Evolutionary conservation across 2,329 filamentous ascomycete species (phyloP), one percentile per base, ranked within the genome.

Genomic region (Colletotrichum navitas): DNA sequence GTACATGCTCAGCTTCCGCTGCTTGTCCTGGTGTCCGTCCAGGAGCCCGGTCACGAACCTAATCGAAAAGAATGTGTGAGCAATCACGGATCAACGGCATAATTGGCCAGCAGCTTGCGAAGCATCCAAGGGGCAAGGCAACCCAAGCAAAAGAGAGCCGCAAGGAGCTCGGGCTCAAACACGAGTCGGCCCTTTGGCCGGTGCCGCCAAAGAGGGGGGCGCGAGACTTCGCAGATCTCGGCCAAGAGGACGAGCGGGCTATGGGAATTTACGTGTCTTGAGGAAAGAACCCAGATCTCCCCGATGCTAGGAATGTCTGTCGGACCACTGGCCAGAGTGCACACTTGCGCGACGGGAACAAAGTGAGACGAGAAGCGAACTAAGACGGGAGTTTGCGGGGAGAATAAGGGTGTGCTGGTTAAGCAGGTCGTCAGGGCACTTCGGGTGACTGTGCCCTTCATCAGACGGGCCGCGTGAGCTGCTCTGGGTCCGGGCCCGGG

Each of bases 41-140:
- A 94, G 85, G 69, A 95, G 88, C 51, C 93, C 93, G 0, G 93
- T 96, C 29, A 95, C 92, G 79, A 96, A 96, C 74, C 91, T 92
- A 72, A 59, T 39, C 18, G 26, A 34, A 21, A 54, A 70, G 52
- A 62, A 26, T 14, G 55, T 52, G 45, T 59, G 39, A 69, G 43
- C 45, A 65, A 54, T 36, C 24, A 32, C 32, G 16, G 26, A 8
- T 41, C 39, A 34, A 32, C 45, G 21, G 24, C 24, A 49, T 63
- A 32, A 63, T 63, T 24, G 39, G 32, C 26, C 36, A 49, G 7
- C 36, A 34, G 24, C 11, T 39, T 45, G n/a, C 36, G 32, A 39
- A 39, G 10, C n/a, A 51, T 51, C 11, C 45, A 51, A 51, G 60
- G 45, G 60, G 26, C 47, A 49, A 36, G 43, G 45, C 24, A 29